Evolutionary conservation across 1,284 basidiomycete species (phyloP), one percentile per base, ranked within the genome.

Genomic region (Cryptococcus sp.): DNA sequence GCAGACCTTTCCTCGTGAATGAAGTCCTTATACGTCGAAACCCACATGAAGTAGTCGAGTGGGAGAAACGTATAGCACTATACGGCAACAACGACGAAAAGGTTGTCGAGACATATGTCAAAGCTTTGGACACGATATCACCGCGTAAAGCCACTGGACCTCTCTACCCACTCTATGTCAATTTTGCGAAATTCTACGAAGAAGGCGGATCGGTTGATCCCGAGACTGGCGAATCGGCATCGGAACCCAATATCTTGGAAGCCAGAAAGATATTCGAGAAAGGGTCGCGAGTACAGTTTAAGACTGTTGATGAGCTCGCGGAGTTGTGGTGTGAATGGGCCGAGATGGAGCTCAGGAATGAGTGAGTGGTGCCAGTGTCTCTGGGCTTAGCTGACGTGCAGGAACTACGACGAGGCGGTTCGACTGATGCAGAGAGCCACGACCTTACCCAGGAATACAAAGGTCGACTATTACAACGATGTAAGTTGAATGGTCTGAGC

Each of bases 291-390:
- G 85, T 97, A 41, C 88, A 89, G 61, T 98, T 92, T 80, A 90
- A 87, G 73, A 79, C 83, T n/a, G 93, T 99, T 4, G 96, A 99
- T 70, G 96, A 99, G 68, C 81, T 99, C 28, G 96, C 96, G 0
- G 96, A 98, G 74, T 83, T 98, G 14, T 99, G 96, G 96, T 96
- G 91, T 71, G 92, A 97, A 73, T 98, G 94, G 94, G 86, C 96
- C 9, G 94, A 98, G 76, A 86, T 98, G 87, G 96, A 99, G 73
- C 80, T 98, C 45, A 83, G 96, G 34, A 87, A 94, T 46, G 92
- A 92, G 90, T 91, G 73, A 66, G 88, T 82, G 19, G 4, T 39
- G 36, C 16, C 18, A 5, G 5, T 13, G 25, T 46, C 19, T 21
- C 21, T n/a, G 50, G 25, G 37, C 24, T 37, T 40, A 48, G 28